Percentiles rank a stretch among this genome's conserved stretches.
phyloP scores from a whole-genome alignment of 768 basidiomycete genomes.

The Boletus patriciae region DNA sequence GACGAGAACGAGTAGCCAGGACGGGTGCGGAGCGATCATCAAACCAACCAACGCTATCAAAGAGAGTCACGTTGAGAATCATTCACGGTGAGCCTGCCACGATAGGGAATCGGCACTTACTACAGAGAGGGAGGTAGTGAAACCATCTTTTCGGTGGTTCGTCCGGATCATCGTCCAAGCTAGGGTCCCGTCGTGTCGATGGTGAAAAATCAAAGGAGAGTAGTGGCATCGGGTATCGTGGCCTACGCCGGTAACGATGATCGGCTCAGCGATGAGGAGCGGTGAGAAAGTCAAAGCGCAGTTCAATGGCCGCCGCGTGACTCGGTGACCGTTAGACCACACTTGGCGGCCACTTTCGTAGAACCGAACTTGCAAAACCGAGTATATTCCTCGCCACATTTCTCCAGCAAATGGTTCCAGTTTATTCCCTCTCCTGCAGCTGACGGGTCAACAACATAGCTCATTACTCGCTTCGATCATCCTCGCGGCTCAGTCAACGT shows the following conservation, averaged over 20 bases:
- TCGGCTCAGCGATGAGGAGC: neutral
- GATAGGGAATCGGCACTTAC: slow-evolving; percentile 36
- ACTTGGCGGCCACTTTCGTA: too few relatives aligned
- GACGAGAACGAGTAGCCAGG: slow-evolving; percentile 63
- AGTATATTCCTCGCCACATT: neutral
- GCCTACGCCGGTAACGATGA: neutral
- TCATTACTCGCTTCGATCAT: too few relatives aligned
- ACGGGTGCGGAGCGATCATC: slow-evolving; percentile 73
- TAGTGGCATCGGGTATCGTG: slow-evolving; percentile 25
- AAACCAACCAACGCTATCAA: slow-evolving; percentile 49
- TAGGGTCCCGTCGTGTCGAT: slow-evolving; percentile 13
- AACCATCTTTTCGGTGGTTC: slow-evolving; percentile 50
- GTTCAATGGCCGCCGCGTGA: too few relatives aligned
- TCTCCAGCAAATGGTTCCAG: neutral
- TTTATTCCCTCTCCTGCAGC: too few relatives aligned
- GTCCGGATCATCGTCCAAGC: slow-evolving; percentile 35
- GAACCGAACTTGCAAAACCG: neutral
- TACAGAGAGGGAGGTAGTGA: slow-evolving; percentile 55
- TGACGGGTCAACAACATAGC: too few relatives aligned
- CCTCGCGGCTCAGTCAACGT: too few relatives aligned
- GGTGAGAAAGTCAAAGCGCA: neutral
- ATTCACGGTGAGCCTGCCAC: neutral
- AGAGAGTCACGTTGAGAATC: slow-evolving; percentile 4
- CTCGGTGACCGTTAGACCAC: too few relatives aligned
- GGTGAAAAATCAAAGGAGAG: slow-evolving; percentile 30